A percentile compares a stretch with the other conserved stretches of the same genome.
Evolutionary conservation across 2,329 filamentous ascomycete species (phyloP).

Genomic region (Hypocreales sp.): DNA sequence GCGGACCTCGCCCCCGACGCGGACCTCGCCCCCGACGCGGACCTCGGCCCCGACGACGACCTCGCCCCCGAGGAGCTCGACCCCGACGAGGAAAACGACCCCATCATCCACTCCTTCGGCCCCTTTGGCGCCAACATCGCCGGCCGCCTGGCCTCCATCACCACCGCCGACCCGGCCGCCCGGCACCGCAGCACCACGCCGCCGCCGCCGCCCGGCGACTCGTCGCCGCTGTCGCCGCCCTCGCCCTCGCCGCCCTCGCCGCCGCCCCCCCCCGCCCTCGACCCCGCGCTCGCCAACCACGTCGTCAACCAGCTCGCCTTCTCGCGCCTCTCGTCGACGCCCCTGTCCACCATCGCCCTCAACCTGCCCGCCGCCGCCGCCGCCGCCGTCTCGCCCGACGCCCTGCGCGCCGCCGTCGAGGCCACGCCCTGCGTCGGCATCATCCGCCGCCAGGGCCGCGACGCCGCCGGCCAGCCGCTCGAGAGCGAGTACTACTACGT

Average conservation of each 20-base stretch:
- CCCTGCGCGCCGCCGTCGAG: slow-evolving; percentile 59
- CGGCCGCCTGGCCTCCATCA: slow-evolving; percentile 63
- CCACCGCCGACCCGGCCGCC: not conserved
- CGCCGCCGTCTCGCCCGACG: slow-evolving; percentile 40
- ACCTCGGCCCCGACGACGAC: not conserved
- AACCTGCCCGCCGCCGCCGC: slow-evolving; percentile 58
- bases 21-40: not conserved
- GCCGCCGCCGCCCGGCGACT: not conserved
- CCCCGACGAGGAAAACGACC: slow-evolving; percentile 87
- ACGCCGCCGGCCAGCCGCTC: slow-evolving; percentile 81
- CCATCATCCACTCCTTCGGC: slow-evolving; percentile 81
- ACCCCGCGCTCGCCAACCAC: slow-evolving; percentile 55
- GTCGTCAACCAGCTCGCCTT: slow-evolving; percentile 91
- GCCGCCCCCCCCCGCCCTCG: slow-evolving; percentile 11
- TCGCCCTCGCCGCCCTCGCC: slow-evolving; percentile 5
- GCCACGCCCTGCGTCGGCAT: slow-evolving; percentile 68
- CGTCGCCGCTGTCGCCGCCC: slow-evolving; percentile 6
- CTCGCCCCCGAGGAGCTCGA: slow-evolving; percentile 52
- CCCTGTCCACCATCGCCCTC: slow-evolving; percentile 75
- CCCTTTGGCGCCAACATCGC: slow-evolving; percentile 78
- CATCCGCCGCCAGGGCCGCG: slow-evolving; percentile 82
- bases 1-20: not conserved
- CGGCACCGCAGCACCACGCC: too few relatives aligned
- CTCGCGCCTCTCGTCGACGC: slow-evolving; percentile 81
- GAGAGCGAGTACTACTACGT: slow-evolving; percentile 98